phyloP scores from a whole-genome alignment of 108 stramenopile genomes.

The Cylindrotheca fusiformis region DNA sequence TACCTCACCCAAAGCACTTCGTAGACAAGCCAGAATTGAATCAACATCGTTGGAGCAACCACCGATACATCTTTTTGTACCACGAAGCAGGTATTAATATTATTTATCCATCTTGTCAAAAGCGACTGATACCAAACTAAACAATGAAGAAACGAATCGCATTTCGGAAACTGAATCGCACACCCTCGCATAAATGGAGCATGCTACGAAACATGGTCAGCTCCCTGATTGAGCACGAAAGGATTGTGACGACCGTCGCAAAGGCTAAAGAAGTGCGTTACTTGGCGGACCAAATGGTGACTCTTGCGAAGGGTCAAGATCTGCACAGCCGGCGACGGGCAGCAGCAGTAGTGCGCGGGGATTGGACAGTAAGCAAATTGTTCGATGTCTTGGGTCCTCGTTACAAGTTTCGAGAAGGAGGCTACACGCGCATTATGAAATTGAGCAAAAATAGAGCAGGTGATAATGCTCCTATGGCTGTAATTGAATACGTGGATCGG shows the following conservation, averaged over 20 bases:
- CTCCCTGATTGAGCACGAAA: slow-evolving; percentile 96
- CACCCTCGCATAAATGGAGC: slow-evolving; percentile 81
- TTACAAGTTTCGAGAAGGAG: slow-evolving; percentile 89
- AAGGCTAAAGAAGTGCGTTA: slow-evolving; percentile 93
- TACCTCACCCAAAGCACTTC: too few relatives aligned
- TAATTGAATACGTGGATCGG: slow-evolving; percentile 98
- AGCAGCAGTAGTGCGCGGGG: slow-evolving; percentile 59
- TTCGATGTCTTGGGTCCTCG: slow-evolving; percentile 96
- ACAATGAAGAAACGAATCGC: slow-evolving; percentile 81
- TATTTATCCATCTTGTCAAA: too few relatives aligned
- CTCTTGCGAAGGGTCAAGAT: slow-evolving; percentile 54
- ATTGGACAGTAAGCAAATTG: slow-evolving; percentile 80
- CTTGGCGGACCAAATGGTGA: slow-evolving; percentile 92
- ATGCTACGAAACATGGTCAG: slow-evolving; percentile 93
- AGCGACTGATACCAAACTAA: too few relatives aligned
- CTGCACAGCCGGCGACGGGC: slow-evolving; percentile 68
- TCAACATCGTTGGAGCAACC: too few relatives aligned
- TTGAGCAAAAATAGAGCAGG: slow-evolving; percentile 76
- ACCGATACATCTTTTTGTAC: too few relatives aligned
- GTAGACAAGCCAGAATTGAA: too few relatives aligned
- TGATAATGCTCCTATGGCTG: slow-evolving; percentile 96
- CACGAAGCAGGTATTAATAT: too few relatives aligned
- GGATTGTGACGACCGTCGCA: slow-evolving; percentile 95
- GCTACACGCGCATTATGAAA: slow-evolving; percentile 97
- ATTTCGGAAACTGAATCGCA: slow-evolving; percentile 78